These are phyloP conservation scores for Chalara sp. DNA, from an alignment of 2,329 filamentous ascomycete species.

Conservation along the genomic window DNA sequence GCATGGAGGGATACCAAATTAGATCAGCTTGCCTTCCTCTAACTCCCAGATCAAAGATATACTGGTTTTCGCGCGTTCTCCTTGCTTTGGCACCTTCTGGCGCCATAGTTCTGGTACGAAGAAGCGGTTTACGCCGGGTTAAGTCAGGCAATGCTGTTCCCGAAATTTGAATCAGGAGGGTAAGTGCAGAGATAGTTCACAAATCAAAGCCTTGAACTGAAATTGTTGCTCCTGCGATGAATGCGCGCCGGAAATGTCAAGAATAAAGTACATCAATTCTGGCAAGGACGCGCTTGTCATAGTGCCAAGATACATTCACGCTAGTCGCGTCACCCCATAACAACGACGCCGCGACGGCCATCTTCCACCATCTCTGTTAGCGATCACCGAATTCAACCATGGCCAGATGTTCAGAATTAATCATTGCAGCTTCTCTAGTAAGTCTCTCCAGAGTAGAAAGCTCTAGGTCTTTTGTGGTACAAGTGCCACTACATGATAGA, in stretches of 20 bases:
- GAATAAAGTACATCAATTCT: neutral
- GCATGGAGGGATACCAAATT: neutral
- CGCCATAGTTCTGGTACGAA: neutral
- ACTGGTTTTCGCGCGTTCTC: constrained; percentile 34
- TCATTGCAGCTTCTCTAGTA: no score
- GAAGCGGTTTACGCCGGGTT: neutral
- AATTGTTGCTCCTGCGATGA: neutral
- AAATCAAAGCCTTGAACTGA: neutral
- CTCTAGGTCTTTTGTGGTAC: no score
- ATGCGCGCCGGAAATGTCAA: neutral
- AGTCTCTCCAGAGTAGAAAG: no score
- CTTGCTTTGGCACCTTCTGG: constrained; percentile 9
- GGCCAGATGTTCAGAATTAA: no score
- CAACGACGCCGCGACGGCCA: neutral
- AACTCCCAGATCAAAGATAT: constrained; percentile 43
- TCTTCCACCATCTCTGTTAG: no score
- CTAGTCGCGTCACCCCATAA: neutral
- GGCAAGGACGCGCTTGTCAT: neutral
- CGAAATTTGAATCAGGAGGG: neutral
- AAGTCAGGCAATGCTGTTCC: neutral
- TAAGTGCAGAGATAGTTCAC: neutral
- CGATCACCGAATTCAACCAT: no score
- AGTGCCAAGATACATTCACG: neutral
- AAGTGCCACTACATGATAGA: no score
- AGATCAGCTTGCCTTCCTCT: constrained; percentile 37